Conservation (phyloP, 2,329 filamentous ascomycete species). For the Aschersonia sp. region DNA sequence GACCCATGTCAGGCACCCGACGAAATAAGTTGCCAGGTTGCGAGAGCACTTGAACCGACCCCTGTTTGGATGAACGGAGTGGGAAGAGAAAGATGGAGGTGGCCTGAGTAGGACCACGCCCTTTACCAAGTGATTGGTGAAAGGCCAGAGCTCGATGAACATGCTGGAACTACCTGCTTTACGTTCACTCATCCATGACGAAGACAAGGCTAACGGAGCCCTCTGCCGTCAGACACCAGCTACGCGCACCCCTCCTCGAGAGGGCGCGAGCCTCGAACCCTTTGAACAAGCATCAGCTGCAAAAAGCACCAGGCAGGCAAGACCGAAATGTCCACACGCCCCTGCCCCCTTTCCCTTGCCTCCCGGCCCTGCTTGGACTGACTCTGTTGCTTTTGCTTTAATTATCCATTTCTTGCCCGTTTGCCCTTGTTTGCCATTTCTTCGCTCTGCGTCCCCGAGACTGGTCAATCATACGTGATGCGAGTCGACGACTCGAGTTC, state of each 20-base stretch:
- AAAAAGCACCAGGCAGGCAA: background rate
- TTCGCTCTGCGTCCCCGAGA: background rate
- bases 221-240: too few species aligned
- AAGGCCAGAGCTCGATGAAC: background rate
- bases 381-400: background rate
- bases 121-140: background rate
- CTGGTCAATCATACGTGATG: background rate
- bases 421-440: background rate
- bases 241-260: too few species aligned
- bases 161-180: too few species aligned
- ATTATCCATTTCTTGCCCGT: conserved; percentile 1
- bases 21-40: background rate
- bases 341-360: background rate
- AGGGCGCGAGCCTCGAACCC: too few species aligned
- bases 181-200: too few species aligned
- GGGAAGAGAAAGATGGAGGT: background rate
- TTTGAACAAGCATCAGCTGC: background rate
- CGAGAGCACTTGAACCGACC: background rate
- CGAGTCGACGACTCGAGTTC: conserved; percentile 1
- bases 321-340: background rate
- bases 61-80: conserved; percentile 1
- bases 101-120: background rate
- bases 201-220: too few species aligned
- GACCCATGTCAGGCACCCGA: conserved; percentile 5
- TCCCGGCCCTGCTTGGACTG: background rate